These are phyloP conservation scores for Pascua sp. DNA, from an alignment of 1,284 basidiomycete genomes.

Conservation along the genomic window DNA sequence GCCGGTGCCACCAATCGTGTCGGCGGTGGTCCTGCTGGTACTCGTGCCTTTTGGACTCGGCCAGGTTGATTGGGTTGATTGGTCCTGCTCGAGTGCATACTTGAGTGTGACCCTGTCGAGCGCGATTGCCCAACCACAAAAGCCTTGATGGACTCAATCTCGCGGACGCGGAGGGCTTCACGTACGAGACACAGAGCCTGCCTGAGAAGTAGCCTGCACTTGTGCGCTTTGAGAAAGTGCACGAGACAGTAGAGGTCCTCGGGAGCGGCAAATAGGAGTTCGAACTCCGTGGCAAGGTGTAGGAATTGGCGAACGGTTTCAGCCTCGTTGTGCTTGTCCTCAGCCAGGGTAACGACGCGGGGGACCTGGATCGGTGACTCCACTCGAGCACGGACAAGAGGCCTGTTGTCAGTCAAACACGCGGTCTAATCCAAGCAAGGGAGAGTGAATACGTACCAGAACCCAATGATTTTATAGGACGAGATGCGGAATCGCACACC, in stretches of 20 bases:
- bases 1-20: no score
- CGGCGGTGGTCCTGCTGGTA: no score
- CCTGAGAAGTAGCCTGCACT: not conserved
- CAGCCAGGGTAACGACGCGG: no score
- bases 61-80: no score
- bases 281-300: not conserved
- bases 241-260: not conserved
- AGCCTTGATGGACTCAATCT: no score
- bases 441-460: not conserved
- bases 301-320: not conserved
- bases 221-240: constrained; percentile 1
- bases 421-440: not conserved
- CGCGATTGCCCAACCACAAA: no score
- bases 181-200: no score
- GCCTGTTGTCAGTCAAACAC: not conserved
- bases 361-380: no score
- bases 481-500: constrained; percentile 8
- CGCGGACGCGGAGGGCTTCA: no score
- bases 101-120: no score
- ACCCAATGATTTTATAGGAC: constrained; percentile 6
- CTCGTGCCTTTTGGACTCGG: no score
- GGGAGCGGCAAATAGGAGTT: not conserved
- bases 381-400: not conserved
- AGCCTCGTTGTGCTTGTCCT: not conserved
- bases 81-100: no score